Evolutionary conservation across 1,139 yeast genomes (phyloP).

Genomic region (Debaryomyces sp.): DNA sequence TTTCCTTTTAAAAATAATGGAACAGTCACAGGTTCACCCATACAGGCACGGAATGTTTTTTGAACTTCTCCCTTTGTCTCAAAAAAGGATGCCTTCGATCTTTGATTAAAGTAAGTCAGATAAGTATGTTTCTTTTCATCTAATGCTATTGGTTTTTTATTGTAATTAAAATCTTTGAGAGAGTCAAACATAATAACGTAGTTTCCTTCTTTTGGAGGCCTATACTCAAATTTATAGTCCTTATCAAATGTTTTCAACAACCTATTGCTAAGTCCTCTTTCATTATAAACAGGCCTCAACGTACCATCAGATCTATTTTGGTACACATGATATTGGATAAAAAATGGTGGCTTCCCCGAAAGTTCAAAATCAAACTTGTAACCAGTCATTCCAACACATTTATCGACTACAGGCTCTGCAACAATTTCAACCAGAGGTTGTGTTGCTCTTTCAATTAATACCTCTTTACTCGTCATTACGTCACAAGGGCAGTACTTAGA

Average conservation of each 20-base stretch:
- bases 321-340: conserved; percentile 62
- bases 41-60: conserved; percentile 36
- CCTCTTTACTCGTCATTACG: conserved; percentile 37
- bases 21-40: conserved; percentile 40
- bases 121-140: conserved; percentile 44
- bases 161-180: conserved; percentile 58
- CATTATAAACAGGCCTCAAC: conserved; percentile 34
- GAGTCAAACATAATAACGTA: conserved; percentile 71
- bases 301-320: conserved; percentile 39
- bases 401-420: conserved; percentile 70
- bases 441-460: conserved; percentile 28
- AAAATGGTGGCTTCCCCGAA: conserved; percentile 82
- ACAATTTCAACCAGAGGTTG: conserved; percentile 56
- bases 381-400: conserved; percentile 93
- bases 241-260: conserved; percentile 23
- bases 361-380: conserved; percentile 67
- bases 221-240: conserved; percentile 56
- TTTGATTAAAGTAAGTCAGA: conserved; percentile 53
- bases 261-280: conserved; percentile 32
- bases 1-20: conserved; percentile 72
- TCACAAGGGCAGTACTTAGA: conserved; percentile 71
- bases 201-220: conserved; percentile 80
- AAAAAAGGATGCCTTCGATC: conserved; percentile 45
- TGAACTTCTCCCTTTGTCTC: conserved; percentile 14
- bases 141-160: conserved; percentile 31